phyloP scores from a whole-genome alignment of 176 grass and related monocot genomes.

The Canna indica region DNA sequence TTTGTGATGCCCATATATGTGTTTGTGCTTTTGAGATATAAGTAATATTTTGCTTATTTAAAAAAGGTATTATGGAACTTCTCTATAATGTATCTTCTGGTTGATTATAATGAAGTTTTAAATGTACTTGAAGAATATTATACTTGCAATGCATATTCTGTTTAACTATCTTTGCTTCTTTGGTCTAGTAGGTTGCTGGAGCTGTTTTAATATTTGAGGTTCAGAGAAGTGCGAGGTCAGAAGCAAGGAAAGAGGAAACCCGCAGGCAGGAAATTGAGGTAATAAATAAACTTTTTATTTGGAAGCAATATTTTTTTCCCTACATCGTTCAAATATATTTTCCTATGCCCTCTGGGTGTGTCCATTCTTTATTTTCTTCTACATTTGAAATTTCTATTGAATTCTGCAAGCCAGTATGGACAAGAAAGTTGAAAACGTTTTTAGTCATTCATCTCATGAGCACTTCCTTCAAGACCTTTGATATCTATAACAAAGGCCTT shows the following conservation, averaged over 20 bases:
- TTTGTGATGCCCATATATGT: not conserved
- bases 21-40: not conserved
- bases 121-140: not conserved
- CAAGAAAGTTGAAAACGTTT: not conserved
- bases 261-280: conserved; percentile 93
- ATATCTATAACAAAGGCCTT: no score
- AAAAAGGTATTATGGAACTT: not conserved
- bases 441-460: not conserved
- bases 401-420: not conserved
- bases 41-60: not conserved
- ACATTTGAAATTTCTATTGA: not conserved
- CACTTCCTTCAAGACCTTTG: no score
- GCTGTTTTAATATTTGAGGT: conserved; percentile 89
- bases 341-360: not conserved
- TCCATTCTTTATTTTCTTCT: not conserved
- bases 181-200: conserved; percentile 58
- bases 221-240: conserved; percentile 87
- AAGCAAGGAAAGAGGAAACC: conserved; percentile 91
- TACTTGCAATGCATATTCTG: not conserved
- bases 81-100: not conserved
- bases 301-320: not conserved
- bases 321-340: not conserved
- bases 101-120: not conserved
- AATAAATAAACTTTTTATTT: not conserved
- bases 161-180: conserved; percentile 9